Base-by-base conservation (phyloP, 352 stramenopile genomes). In the Phytophthora citrophthora region DNA sequence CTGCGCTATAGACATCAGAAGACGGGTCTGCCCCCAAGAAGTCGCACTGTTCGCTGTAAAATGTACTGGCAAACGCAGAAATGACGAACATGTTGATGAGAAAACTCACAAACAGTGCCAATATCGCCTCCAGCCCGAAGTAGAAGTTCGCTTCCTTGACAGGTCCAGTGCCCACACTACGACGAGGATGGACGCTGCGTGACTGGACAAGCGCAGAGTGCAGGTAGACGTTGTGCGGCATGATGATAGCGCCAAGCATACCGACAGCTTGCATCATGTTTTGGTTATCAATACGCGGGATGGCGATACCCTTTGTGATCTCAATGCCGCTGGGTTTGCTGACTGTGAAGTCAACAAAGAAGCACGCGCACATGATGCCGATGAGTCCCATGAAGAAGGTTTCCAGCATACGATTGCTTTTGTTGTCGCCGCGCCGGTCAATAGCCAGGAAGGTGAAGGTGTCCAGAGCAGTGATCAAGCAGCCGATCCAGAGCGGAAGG, bases 191-290 rank as follows among this genome's bases (percentile, higher is more conserved):
- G 9, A 46, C 40, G 27, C 59, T 65, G 0, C 79, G 72, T n/a
- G 77, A 77, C 23, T 86, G 88, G 16, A 98, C 88, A 1, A 98
- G 79, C 11, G 87, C 95, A 9, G 91, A 97, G 68, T 98, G 95
- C n/a, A 98, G 71, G 52, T 97, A 98, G 8, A 98, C 73, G 57
- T 99, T 98, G 73, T 98, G 93, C 4, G 95, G 94, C 92, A 98
- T 98, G 74, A 98, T 95, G 27, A 97, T 91, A 20, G 89, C 68
- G 54, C 91, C 90, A 12, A 98, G 63, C 62, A 95, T 96, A 7
- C 81, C 86, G n/a, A 96, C 90, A 49, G 76, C 84, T 69, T 80
- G 64, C 57, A 83, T 81, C 57, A 76, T 80, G 58, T 87, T 91
- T 61, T 82, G 84, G 50, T 79, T 70, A 58, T 79, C 72, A 49